Base-by-base conservation (phyloP, 2,329 filamentous ascomycete genomes). In the Penicillium sp. region DNA sequence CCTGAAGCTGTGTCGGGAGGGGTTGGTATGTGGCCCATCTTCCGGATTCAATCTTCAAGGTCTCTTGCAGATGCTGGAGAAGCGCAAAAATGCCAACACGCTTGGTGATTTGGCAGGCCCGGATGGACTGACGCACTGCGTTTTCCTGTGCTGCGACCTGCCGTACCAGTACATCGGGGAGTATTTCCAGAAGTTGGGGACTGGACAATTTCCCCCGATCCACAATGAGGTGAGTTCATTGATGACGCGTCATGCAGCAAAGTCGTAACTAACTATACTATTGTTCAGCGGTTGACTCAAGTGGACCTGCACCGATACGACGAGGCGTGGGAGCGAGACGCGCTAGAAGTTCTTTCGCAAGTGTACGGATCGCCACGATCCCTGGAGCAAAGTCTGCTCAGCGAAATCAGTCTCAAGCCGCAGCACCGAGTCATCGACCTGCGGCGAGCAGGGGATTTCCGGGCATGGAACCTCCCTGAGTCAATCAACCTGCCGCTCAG, bases 131-230 rank as follows among this genome's bases (percentile, higher is more conserved):
- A 69, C 78, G 1, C 72, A 78, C 52, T 81, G 78, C 40, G 80
- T 81, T 0, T 84, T 84, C 61, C 63, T 83, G 3, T 84, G 81
- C 65, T 83, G 81, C 49, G 82, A 85, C 49, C 55, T 84, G 24
- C 82, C 82, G 0, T 84, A 84, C 54, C 81, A 84, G 59, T 84
- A 84, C 51, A 75, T 84, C 39, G 70, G 75, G 23, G 78, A 80
- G 55, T 84, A 84, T 58, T 84, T 82, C 55, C 71, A 78, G 24
- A 82, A 81, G 56, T 67, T 83, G 9, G 74, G 71, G 1, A 55
- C 69, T 1, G 66, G 69, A 1, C 64, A 76, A 41, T 82, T 82
- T 58, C 75, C 72, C 2, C 63, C 73, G 0, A 79, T 82, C 29
- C 64, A 66, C 13, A 78, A 79, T 50, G 59, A 73, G 62, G 73